phyloP scores from a whole-genome alignment of 257 asterid genomes.

The Solanum pimpinellifolium region DNA sequence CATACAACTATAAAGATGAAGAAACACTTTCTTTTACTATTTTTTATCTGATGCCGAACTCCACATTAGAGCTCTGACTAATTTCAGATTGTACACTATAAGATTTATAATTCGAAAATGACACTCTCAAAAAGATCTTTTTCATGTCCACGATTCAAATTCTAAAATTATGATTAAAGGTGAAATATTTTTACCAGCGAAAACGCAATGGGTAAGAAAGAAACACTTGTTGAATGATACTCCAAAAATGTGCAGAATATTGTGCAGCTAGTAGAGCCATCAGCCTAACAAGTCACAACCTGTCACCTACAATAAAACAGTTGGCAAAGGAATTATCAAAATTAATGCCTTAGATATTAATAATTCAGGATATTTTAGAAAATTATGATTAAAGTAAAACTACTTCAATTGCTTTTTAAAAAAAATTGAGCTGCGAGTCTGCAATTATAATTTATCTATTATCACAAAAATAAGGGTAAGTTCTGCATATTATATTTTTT shows the following conservation, averaged over 20 bases:
- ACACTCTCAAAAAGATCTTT: accelerated
- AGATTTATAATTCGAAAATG: accelerated
- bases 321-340: neutral
- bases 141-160: accelerated
- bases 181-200: too few species aligned
- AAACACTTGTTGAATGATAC: too few species aligned
- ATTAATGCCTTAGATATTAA: neutral
- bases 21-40: too few species aligned
- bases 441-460: neutral
- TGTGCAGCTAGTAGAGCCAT: neutral
- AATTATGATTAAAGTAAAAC: too few species aligned
- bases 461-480: neutral
- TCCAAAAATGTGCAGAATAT: too few species aligned
- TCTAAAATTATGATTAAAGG: accelerated
- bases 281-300: neutral
- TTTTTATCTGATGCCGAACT: too few species aligned
- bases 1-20: too few species aligned
- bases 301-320: neutral
- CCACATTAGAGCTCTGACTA: accelerated
- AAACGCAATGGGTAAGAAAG: too few species aligned
- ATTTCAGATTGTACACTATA: accelerated
- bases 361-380: neutral
- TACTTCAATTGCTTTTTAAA: neutral
- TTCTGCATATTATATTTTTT: neutral
- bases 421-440: accelerated